Evolutionary conservation across 2,329 filamentous ascomycete species (phyloP), one percentile per base, ranked within the genome.

Genomic region (Parastagonospora nodorum): DNA sequence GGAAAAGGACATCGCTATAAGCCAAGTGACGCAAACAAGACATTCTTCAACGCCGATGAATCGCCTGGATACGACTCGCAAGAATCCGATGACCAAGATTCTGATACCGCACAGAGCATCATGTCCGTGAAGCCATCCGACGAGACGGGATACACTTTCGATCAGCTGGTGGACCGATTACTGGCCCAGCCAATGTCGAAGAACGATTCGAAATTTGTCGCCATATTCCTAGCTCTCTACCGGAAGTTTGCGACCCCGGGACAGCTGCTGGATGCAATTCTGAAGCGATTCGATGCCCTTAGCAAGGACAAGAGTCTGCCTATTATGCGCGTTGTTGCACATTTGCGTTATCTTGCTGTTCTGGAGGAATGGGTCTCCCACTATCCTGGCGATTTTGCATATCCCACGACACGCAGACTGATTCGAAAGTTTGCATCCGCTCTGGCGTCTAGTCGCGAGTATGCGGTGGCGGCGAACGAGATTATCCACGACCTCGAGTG

Each of bases 341-440:
- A 97, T 69, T 81, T 96, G 47, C 86, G 92, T 44, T 89, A 93
- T 54, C 86, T 96, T 33, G 87, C 89, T 60, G 86, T 94, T 6
- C 78, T 97, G 51, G 90, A 91, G 5, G 89, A 90, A 70, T 99
- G 94, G 94, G 88, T 96, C 1, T 86, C 88, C 12, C 80, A 87
- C 37, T 97, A 97, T 72, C 92, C 94, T 0, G 93, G 92, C 12
- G 94, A 99, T 73, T 96, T 97, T 78, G 92, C 92, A 1, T 86
- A 88, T 55, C 83, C 88, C 1, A 82, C 82, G 16, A 95, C 91
- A 2, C 85, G 87, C 58, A 84, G 83, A 57, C 85, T 84, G 29
- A 78, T 97, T 33, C 84, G 88, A 42, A 85, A 86, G 19, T 94
- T 99, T 64, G 87, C 96, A 31, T 76, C 79, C 14, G 83, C 87